These are phyloP conservation scores for Blastomyces emzantsi DNA, from an alignment of 2,329 filamentous ascomycete genomes.

Conservation along the genomic window DNA sequence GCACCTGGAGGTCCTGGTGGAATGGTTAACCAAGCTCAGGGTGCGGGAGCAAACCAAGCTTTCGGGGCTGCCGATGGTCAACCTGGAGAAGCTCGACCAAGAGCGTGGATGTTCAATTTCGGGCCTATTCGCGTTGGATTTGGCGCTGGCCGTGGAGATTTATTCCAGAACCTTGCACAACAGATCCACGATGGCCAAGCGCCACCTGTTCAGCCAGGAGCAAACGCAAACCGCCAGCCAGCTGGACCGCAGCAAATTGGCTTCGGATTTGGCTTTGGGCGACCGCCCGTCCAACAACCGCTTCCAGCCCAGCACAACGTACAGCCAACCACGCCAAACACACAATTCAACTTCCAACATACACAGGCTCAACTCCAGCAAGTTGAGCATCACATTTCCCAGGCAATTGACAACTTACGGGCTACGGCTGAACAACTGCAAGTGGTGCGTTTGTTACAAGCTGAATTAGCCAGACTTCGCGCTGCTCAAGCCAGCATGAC, in stretches of 20 bases:
- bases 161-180: slow-evolving; percentile 57
- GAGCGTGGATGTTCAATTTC: slow-evolving; percentile 58
- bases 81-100: slow-evolving; percentile 32
- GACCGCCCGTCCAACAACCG: slow-evolving; percentile 21
- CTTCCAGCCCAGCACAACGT: slow-evolving; percentile 14
- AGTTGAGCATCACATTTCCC: slow-evolving; percentile 59
- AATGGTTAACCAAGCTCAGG: slow-evolving; percentile 16
- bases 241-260: slow-evolving; percentile 31
- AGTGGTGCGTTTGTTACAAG: slow-evolving; percentile 56
- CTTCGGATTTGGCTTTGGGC: slow-evolving; percentile 36
- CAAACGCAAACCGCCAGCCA: slow-evolving; percentile 15
- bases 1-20: slow-evolving; percentile 5
- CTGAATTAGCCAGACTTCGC: slow-evolving; percentile 59
- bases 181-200: slow-evolving; percentile 47
- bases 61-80: slow-evolving; percentile 28
- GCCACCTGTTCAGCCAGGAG: slow-evolving; percentile 29
- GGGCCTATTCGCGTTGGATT: slow-evolving; percentile 69
- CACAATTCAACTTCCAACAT: slow-evolving; percentile 20
- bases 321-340: slow-evolving; percentile 1
- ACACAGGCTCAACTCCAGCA: slow-evolving; percentile 54
- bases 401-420: slow-evolving; percentile 56
- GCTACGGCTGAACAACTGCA: slow-evolving; percentile 58
- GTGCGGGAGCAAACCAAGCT: slow-evolving; percentile 24
- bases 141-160: slow-evolving; percentile 50
- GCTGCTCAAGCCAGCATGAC: slow-evolving; percentile 33